Percentiles rank a stretch among this genome's conserved stretches.
phyloP scores from a whole-genome alignment of 176 grass and related monocot genomes.

The Triticum dicoccoides region DNA sequence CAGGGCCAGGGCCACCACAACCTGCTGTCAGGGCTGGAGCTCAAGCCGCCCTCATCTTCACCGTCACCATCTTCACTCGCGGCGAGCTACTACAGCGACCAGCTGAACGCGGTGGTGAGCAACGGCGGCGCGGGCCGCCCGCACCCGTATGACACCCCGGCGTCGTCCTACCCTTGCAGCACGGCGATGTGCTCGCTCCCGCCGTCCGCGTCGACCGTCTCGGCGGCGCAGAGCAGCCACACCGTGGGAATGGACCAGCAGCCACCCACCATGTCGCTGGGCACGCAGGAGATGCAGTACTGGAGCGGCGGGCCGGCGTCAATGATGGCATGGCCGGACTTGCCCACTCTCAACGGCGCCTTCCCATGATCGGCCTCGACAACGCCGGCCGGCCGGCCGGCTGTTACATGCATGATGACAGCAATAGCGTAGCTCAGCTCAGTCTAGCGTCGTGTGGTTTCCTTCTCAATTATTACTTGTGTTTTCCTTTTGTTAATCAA shows the following conservation, averaged over 20 bases:
- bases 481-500: slow-evolving; percentile 21
- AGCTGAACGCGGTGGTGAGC: slow-evolving; percentile 59
- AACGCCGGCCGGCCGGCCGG: background rate
- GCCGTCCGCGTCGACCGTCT: background rate
- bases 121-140: slow-evolving; percentile 16
- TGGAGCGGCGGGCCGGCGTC: slow-evolving; percentile 35
- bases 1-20: slow-evolving; percentile 33
- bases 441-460: slow-evolving; percentile 21
- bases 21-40: slow-evolving; percentile 34
- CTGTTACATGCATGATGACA: slow-evolving; percentile 25
- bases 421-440: slow-evolving; percentile 28
- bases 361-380: slow-evolving; percentile 33
- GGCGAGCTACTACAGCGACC: slow-evolving; percentile 62
- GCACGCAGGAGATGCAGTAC: slow-evolving; percentile 41
- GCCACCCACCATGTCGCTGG: slow-evolving; percentile 18
- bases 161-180: slow-evolving; percentile 33
- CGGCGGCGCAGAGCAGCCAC: slow-evolving; percentile 10
- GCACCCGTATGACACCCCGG: slow-evolving; percentile 10
- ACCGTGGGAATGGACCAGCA: slow-evolving; percentile 39
- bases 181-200: slow-evolving; percentile 27
- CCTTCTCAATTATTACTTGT: background rate
- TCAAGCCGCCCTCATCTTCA: slow-evolving; percentile 32
- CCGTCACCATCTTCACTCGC: background rate
- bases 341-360: slow-evolving; percentile 51
- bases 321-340: slow-evolving; percentile 56